Base-by-base conservation (phyloP, 192 early-diverging fungal species). In the Coemansia aciculifera region DNA sequence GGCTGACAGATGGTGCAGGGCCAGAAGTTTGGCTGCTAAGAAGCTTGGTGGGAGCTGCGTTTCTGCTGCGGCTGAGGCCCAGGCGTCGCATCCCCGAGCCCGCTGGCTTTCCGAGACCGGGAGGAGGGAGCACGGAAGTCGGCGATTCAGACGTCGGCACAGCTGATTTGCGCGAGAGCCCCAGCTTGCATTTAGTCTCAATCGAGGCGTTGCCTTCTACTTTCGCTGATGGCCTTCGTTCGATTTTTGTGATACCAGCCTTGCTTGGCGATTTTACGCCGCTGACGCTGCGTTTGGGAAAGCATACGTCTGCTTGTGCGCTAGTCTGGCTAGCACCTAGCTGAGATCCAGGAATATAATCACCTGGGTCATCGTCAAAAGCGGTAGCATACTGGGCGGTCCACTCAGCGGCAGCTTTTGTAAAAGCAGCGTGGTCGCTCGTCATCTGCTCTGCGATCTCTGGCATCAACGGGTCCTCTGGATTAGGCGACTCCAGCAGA, bases 401-500 rank as follows among this genome's bases (percentile, higher is more conserved):
- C 71, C 75, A 82, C 51, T 73, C 72, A 10, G 66, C 68, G 3
- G 77, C 77, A 5, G 69, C 37, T 10, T 32, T 59, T 3, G 52
- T 23, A 67, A 62, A 83, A 3, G 73, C 74, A 3, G 31, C 42
- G n/a, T 29, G 52, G 38, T 76, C 73, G 38, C 21, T 72, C 15
- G 56, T 49, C 69, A 75, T 63, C 63, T 73, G 71, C 5, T 74
- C 81, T 8, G 81, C 81, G 23, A 83, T 75, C n/a, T 93, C 91
- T 7, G 86, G 81, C 44, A 88, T 72, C 36, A 93, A 69, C 39
- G 92, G 92, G 62, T 93, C 92, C 34, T 93, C 83, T 5, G 90
- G 89, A 43, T 93, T 93, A 0, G 91, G 91, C 17, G 73, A 68
- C 2, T 72, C 86, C 59, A 93, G 78, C 27, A 93, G 69, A 42